Base-by-base conservation (phyloP, 768 basidiomycete genomes). In the Serendipita sp. region DNA sequence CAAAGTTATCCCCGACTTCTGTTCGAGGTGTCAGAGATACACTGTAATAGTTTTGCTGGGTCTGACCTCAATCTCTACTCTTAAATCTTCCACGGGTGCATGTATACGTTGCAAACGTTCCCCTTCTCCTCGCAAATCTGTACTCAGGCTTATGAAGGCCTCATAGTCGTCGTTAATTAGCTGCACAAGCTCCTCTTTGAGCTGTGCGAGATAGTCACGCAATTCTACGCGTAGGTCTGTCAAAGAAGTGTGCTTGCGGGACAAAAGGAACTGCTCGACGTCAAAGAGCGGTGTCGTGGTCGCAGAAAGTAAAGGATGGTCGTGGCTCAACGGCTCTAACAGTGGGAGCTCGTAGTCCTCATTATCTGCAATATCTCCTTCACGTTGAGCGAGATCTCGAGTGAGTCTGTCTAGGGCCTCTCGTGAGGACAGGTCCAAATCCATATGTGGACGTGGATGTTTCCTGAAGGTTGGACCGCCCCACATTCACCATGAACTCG, bases 101-200 rank as follows among this genome's bases (percentile, higher is more conserved):
- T 84, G 83, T 64, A 99, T 71, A 65, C 80, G 76, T 65, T 80
- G 78, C 68, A 95, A 72, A 67, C 91, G 78, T 44, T 78, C 77
- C 2, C 88, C 87, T 74, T 97, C 94, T 48, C 87, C 91, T 68
- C 85, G 81, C 67, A 98, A 73, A 69, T 97, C 92, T 2, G 94
- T 93, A 67, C 94, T 94, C 34, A 99, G 78, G 69, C 89, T 91
- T 70, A 98, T 95, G 72, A 98, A 99, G 13, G 93, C 93, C 72
- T 93, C 93, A 70, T 98, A 99, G 75, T 98, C 96, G 69, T 92
- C 87, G 74, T 99, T 98, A 72, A 98, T 96, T 70, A 98, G 83
- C 70, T 85, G 85, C 34, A 98, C 92, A 40, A 99, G 80, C 72
- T 96, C 95, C 72, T 94, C 91, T 73, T 95, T 92, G 67, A 99